Evolutionary conservation across 352 stramenopile species (phyloP).

Genomic region (Phytophthora hibernalis): DNA sequence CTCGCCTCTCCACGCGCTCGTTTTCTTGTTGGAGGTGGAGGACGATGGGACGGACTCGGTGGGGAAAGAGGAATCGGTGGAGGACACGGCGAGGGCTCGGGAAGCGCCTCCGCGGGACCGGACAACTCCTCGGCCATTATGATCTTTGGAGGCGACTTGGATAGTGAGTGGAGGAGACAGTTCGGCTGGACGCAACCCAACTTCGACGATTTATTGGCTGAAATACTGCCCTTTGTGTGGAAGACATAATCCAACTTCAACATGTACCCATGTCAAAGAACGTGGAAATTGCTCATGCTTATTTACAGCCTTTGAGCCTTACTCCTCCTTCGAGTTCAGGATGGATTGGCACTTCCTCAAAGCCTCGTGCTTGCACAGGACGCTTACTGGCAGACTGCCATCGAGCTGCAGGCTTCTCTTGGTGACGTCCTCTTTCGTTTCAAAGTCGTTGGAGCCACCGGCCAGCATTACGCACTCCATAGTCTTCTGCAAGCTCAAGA

Average conservation of each 20-base stretch:
- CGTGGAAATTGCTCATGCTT: no score
- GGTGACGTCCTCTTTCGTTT: conserved; percentile 31
- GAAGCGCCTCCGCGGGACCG: not conserved
- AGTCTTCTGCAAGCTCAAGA: conserved; percentile 44
- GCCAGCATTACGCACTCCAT: conserved; percentile 50
- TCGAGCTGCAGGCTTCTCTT: conserved; percentile 45
- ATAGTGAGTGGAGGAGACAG: conserved; percentile 35
- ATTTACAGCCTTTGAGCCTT: not conserved
- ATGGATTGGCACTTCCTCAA: conserved; percentile 32
- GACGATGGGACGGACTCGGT: not conserved
- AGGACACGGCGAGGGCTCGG: conserved; percentile 11
- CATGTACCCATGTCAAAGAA: not conserved
- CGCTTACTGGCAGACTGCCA: conserved; percentile 46
- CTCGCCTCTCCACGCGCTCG: conserved; percentile 37
- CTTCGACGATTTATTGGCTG: conserved; percentile 20
- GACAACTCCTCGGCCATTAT: conserved; percentile 29
- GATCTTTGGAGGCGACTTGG: conserved; percentile 2
- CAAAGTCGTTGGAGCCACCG: conserved; percentile 45
- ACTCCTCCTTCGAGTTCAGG: conserved; percentile 21
- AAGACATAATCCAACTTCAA: conserved; percentile 34
- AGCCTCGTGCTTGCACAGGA: conserved; percentile 42
- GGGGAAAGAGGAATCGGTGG: not conserved
- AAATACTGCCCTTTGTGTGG: conserved; percentile 31
- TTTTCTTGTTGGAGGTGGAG: conserved; percentile 30
- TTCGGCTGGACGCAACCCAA: conserved; percentile 27